These are phyloP conservation scores for Phytophthora lateralis DNA, from an alignment of 352 stramenopile genomes.

Conservation along the genomic window DNA sequence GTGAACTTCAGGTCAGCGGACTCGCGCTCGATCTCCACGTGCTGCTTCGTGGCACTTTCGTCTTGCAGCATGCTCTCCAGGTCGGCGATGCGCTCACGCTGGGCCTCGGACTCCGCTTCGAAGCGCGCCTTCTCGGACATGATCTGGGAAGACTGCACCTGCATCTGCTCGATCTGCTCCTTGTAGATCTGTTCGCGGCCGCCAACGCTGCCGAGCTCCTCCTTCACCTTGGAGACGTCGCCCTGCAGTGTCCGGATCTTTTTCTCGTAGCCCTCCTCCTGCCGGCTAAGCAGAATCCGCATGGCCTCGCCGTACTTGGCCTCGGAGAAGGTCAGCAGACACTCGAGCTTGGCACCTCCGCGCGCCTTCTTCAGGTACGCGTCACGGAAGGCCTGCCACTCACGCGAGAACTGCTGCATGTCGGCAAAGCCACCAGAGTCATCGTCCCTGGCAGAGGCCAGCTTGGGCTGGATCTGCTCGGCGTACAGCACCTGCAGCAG, in stretches of 20 bases:
- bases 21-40: slow-evolving; percentile 78
- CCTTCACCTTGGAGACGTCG: slow-evolving; percentile 79
- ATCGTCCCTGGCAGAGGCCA: slow-evolving; percentile 58
- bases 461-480: slow-evolving; percentile 81
- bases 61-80: slow-evolving; percentile 73
- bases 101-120: slow-evolving; percentile 66
- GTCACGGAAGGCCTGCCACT: slow-evolving; percentile 78
- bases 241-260: slow-evolving; percentile 77
- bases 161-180: slow-evolving; percentile 88
- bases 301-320: slow-evolving; percentile 85
- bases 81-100: slow-evolving; percentile 70
- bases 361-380: slow-evolving; percentile 73
- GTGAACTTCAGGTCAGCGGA: slow-evolving; percentile 72
- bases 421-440: slow-evolving; percentile 61
- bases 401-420: slow-evolving; percentile 78
- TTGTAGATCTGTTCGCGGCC: slow-evolving; percentile 86
- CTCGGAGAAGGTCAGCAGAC: slow-evolving; percentile 77
- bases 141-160: slow-evolving; percentile 73
- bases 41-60: slow-evolving; percentile 65
- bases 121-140: slow-evolving; percentile 78
- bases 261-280: slow-evolving; percentile 89
- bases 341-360: slow-evolving; percentile 77
- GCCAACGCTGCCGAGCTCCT: slow-evolving; percentile 81
- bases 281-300: slow-evolving; percentile 76
- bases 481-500: slow-evolving; percentile 81